Evolutionary conservation across 805 yeast genomes (phyloP).

Genomic region (Spathaspora passalidarum): DNA sequence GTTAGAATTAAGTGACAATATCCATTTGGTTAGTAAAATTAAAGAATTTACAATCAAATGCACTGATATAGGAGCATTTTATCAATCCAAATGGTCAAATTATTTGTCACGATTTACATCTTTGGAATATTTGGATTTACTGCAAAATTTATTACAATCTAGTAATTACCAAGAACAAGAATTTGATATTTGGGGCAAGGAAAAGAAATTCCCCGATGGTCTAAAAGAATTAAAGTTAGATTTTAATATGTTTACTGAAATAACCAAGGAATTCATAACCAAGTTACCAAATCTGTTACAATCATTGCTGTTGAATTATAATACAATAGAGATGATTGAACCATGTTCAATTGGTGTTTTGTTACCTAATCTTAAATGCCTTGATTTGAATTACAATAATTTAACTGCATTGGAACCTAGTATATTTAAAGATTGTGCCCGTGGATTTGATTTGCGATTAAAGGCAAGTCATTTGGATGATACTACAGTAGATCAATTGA

Average conservation of each 20-base stretch:
- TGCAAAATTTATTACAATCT: conserved; percentile 22
- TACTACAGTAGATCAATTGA: conserved; percentile 11
- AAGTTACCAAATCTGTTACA: conserved; percentile 28
- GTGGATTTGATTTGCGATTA: conserved; percentile 9
- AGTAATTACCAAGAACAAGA: conserved; percentile 4
- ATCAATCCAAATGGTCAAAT: conserved; percentile 28
- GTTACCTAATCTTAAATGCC: conserved; percentile 19
- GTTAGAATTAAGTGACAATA: conserved; percentile 13
- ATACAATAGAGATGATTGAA: conserved; percentile 10
- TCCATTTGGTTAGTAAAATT: conserved; percentile 17
- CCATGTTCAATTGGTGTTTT: background rate
- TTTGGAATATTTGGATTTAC: conserved; percentile 20
- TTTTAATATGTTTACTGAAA: conserved; percentile 18
- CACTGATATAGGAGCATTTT: conserved; percentile 35
- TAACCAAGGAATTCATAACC: conserved; percentile 17
- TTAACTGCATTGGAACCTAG: conserved; percentile 6
- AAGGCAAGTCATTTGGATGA: conserved; percentile 14
- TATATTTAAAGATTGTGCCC: conserved; percentile 5
- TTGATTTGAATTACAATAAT: conserved; percentile 17
- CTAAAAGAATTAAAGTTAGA: conserved; percentile 22
- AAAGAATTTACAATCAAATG: conserved; percentile 20
- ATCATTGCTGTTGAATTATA: conserved; percentile 12
- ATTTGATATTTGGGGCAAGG: conserved; percentile 16
- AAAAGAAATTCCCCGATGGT: conserved; percentile 21
- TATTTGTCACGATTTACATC: conserved; percentile 23